Evolutionary conservation across 2,329 filamentous ascomycete species (phyloP).

Genomic region (Chrysoporthe deuterocubensis): DNA sequence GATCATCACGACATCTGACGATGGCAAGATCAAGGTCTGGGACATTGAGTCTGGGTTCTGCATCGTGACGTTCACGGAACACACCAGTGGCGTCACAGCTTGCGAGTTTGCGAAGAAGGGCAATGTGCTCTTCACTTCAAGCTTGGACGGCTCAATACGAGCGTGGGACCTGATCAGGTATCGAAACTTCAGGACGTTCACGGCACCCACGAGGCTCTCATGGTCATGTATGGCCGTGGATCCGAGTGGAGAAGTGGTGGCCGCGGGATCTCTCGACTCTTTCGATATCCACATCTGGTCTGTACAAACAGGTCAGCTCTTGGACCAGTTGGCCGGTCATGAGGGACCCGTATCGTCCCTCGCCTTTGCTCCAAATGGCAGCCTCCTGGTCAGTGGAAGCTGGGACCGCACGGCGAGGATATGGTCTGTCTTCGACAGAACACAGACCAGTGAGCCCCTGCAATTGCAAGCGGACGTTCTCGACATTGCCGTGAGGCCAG

Average conservation of each 20-base stretch:
- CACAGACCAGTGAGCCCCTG: constrained; percentile 92
- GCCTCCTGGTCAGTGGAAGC: constrained; percentile 83
- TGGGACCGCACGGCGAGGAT: constrained; percentile 96
- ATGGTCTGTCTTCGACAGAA: constrained; percentile 93
- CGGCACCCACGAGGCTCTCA: constrained; percentile 85
- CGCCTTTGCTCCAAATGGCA: constrained; percentile 85
- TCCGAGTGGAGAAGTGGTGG: constrained; percentile 93
- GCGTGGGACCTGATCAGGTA: constrained; percentile 97
- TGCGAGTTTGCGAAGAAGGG: constrained; percentile 95
- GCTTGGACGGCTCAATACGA: constrained; percentile 89
- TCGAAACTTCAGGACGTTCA: constrained; percentile 97
- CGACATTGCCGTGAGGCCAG: constrained; percentile 83
- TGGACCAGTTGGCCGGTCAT: constrained; percentile 89
- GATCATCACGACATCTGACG: constrained; percentile 91
- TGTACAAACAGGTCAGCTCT: constrained; percentile 92
- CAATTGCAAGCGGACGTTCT: constrained; percentile 92
- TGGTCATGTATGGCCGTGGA: constrained; percentile 97
- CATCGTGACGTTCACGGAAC: constrained; percentile 96
- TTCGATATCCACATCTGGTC: constrained; percentile 99
- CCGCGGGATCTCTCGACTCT: constrained; percentile 91
- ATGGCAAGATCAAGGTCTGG: constrained; percentile 99
- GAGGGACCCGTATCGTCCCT: constrained; percentile 91
- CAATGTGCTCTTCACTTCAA: constrained; percentile 94
- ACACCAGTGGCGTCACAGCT: constrained; percentile 90
- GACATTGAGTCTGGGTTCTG: constrained; percentile 96